phyloP scores from a whole-genome alignment of 2,329 filamentous ascomycete genomes.

The Ophiostoma pallidulum region DNA sequence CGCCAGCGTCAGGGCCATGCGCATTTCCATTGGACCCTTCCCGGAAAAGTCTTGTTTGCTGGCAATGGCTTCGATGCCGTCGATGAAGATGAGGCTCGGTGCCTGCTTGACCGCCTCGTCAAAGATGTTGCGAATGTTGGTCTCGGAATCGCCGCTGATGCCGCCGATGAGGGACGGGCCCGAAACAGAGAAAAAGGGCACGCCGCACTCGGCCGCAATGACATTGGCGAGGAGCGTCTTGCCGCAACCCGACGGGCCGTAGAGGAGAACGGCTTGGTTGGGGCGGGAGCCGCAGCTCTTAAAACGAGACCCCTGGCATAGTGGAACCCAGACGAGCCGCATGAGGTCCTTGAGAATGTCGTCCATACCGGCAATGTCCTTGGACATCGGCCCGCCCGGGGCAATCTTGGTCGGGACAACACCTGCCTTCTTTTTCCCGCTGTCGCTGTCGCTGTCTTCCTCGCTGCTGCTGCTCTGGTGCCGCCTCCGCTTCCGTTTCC shows the following conservation, averaged over 20 bases:
- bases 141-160: conserved; percentile 84
- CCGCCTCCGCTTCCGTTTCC: conserved; percentile 13
- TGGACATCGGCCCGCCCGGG: conserved; percentile 56
- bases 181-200: conserved; percentile 73
- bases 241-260: conserved; percentile 77
- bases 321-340: conserved; percentile 62
- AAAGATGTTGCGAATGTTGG: conserved; percentile 74
- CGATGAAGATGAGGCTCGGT: conserved; percentile 84
- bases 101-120: conserved; percentile 80
- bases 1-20: conserved; percentile 73
- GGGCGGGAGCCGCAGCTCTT: conserved; percentile 56
- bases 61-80: conserved; percentile 85
- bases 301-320: conserved; percentile 59
- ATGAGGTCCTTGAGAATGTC: conserved; percentile 60
- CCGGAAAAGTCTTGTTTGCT: conserved; percentile 64
- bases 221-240: conserved; percentile 80
- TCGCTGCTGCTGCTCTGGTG: conserved; percentile 6
- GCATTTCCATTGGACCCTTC: conserved; percentile 72
- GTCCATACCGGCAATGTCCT: conserved; percentile 69
- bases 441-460: neutral
- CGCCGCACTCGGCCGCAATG: conserved; percentile 63
- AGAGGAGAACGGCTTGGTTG: conserved; percentile 64
- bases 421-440: conserved; percentile 29
- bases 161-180: conserved; percentile 74
- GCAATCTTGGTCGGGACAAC: conserved; percentile 45